phyloP scores from a whole-genome alignment of 257 asterid genomes.

The Plectranthus barbatus region DNA sequence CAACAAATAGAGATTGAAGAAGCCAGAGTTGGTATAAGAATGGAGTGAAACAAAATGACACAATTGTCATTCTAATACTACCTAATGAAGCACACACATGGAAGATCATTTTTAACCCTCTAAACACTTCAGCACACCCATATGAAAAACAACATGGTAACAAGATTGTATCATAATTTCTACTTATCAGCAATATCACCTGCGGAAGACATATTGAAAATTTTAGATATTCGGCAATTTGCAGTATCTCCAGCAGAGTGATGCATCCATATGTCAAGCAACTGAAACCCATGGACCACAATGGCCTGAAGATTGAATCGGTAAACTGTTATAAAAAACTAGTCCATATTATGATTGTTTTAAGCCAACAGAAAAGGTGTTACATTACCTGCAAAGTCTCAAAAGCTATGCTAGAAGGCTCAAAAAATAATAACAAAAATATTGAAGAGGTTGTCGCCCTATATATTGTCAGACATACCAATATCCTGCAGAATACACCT shows the following conservation, averaged over 20 bases:
- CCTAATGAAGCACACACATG: not conserved
- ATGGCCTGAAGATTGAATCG: slow-evolving; percentile 54
- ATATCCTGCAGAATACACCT: slow-evolving; percentile 45
- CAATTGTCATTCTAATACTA: not conserved
- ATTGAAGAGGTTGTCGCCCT: slow-evolving; percentile 43
- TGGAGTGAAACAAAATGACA: not conserved
- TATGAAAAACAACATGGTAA: not conserved
- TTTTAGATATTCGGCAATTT: slow-evolving; percentile 55
- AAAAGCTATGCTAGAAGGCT: slow-evolving; percentile 89
- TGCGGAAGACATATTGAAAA: slow-evolving; percentile 63
- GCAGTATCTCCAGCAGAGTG: slow-evolving; percentile 57
- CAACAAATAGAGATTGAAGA: not conserved
- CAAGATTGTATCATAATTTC: not conserved
- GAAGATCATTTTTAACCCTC: not conserved
- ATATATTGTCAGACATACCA: slow-evolving; percentile 46
- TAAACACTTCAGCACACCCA: not conserved
- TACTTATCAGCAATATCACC: slow-evolving; percentile 30
- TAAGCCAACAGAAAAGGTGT: not conserved
- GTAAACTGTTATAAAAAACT: slow-evolving; percentile 18
- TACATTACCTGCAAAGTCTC: slow-evolving; percentile 91
- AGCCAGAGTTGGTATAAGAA: not conserved
- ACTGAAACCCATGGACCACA: slow-evolving; percentile 92
- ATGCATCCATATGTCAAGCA: slow-evolving; percentile 84
- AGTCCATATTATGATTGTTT: not conserved
- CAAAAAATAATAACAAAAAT: slow-evolving; percentile 70